Evolutionary conservation across 257 asterid species (phyloP).

Genomic region (Datura wrightii): DNA sequence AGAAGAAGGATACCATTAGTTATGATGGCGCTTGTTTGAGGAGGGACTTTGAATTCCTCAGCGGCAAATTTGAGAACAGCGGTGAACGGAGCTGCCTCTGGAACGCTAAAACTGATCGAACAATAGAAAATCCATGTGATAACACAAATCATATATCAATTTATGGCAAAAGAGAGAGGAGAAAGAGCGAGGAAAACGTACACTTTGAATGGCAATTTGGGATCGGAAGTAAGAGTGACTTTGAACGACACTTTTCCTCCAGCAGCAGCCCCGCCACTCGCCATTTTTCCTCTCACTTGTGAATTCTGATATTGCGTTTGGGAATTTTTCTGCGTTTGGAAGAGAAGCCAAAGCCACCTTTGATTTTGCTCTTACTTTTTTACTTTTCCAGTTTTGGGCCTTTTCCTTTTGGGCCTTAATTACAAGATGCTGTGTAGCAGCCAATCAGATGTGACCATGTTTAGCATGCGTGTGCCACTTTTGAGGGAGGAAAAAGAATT

Average conservation of each 20-base stretch:
- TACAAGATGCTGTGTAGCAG: neutral
- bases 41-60: conserved; percentile 98
- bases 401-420: neutral
- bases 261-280: conserved; percentile 1
- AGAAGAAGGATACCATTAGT: conserved; percentile 65
- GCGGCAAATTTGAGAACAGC: conserved; percentile 96
- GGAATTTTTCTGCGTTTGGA: neutral
- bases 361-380: neutral
- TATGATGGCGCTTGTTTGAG: conserved; percentile 94
- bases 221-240: conserved; percentile 28
- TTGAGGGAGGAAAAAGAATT: neutral
- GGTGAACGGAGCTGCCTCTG: conserved; percentile 97
- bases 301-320: neutral
- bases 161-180: neutral
- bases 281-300: neutral
- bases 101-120: conserved; percentile 78
- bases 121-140: neutral
- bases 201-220: conserved; percentile 30
- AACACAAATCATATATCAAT: neutral
- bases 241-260: conserved; percentile 33
- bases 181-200: neutral
- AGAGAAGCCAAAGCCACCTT: neutral
- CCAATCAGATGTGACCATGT: conserved; percentile 20
- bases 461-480: neutral
- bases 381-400: neutral